Evolutionary conservation across 495 filamentous ascomycete genomes (phyloP).

Genomic region (Penicillium pancosmium): DNA sequence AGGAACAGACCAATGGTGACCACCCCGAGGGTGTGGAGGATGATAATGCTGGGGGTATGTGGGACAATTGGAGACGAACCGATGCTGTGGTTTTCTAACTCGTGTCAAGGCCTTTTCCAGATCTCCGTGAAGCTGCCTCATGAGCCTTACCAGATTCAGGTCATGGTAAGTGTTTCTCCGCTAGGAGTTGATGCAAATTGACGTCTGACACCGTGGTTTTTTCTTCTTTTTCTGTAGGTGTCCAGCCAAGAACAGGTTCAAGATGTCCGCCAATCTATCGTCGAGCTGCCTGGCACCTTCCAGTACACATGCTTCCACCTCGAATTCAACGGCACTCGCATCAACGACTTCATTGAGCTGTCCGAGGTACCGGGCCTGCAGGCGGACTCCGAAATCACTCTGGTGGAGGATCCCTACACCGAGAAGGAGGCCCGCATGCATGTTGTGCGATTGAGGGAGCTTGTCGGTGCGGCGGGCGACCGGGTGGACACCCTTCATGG

Average conservation of each 20-base stretch:
- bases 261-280: slow-evolving; percentile 94
- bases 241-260: slow-evolving; percentile 94
- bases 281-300: slow-evolving; percentile 89
- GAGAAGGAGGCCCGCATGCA: slow-evolving; percentile 98
- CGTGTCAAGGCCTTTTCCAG: slow-evolving; percentile 65
- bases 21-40: slow-evolving; percentile 41
- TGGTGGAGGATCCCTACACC: slow-evolving; percentile 96
- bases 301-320: slow-evolving; percentile 99
- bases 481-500: slow-evolving; percentile 88
- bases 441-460: slow-evolving; percentile 82
- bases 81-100: slow-evolving; percentile 19
- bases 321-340: slow-evolving; percentile 77
- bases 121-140: slow-evolving; percentile 84
- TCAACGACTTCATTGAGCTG: slow-evolving; percentile 94
- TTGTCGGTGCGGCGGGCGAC: slow-evolving; percentile 89
- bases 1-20: slow-evolving; percentile 43
- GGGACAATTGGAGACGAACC: slow-evolving; percentile 2
- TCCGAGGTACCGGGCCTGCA: slow-evolving; percentile 84
- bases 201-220: slow-evolving; percentile 17
- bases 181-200: not conserved
- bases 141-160: slow-evolving; percentile 73
- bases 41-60: slow-evolving; percentile 44
- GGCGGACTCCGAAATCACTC: slow-evolving; percentile 69
- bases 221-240: slow-evolving; percentile 55
- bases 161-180: slow-evolving; percentile 64